These are phyloP conservation scores for Fusarium xylarioides DNA, from an alignment of 2,329 filamentous ascomycete genomes.

Conservation along the genomic window DNA sequence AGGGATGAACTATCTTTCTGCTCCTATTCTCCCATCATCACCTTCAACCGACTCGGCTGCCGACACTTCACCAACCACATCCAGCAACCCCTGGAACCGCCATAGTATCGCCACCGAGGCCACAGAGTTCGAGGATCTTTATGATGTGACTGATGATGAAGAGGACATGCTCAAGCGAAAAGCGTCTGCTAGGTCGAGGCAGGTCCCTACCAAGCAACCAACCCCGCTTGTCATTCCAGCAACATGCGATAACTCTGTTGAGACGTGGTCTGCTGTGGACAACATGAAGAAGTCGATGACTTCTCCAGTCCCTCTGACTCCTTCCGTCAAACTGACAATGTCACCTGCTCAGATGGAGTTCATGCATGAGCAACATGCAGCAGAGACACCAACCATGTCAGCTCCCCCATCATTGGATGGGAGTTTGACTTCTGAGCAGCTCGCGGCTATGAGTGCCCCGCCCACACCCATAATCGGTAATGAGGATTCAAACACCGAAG, in stretches of 20 bases:
- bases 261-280: constrained; percentile 56
- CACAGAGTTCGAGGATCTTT: constrained; percentile 86
- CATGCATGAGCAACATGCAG: constrained; percentile 69
- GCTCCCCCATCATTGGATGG: constrained; percentile 90
- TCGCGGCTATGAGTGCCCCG: constrained; percentile 83
- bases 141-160: constrained; percentile 86
- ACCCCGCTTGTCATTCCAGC: constrained; percentile 63
- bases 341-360: constrained; percentile 79
- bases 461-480: constrained; percentile 79
- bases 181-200: constrained; percentile 53
- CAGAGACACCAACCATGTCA: constrained; percentile 76
- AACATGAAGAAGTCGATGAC: constrained; percentile 57
- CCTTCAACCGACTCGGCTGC: constrained; percentile 65
- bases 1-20: constrained; percentile 71
- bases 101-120: constrained; percentile 70
- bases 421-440: constrained; percentile 86
- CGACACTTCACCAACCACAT: constrained; percentile 62
- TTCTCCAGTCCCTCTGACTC: constrained; percentile 70
- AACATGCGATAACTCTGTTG: constrained; percentile 46
- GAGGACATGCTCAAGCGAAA: constrained; percentile 48
- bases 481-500: constrained; percentile 62
- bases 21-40: constrained; percentile 69
- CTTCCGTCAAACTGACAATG: constrained; percentile 75
- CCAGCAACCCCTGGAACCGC: constrained; percentile 70
- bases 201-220: constrained; percentile 49